Evolutionary conservation across 192 early-diverging fungal genomes (phyloP), one percentile per base, ranked within the genome.

Genomic region (Diversispora eburnea): DNA sequence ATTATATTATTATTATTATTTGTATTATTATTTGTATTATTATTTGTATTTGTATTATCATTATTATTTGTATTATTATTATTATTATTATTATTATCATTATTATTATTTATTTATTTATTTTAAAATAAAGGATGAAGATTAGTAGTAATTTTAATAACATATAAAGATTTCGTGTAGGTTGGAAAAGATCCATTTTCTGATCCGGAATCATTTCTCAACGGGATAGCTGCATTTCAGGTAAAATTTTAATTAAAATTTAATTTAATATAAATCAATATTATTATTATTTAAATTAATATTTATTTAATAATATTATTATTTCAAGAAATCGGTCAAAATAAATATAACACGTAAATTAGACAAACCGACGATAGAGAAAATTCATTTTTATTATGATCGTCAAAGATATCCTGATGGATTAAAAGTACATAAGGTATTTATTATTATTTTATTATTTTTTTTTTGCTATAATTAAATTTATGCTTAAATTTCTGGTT

Each of bases 111-210:
- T 33, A 33, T 33, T 33, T 1, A 1, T 33, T 33, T 33, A 33
- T 33, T 33, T 33, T 33, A 33, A 33, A 0, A 33, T 33, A 33
- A 33, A 33, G 25, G 25, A 33, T 33, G 25, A 33, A 33, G 25
- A 33, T 33, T 33, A 33, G 25, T 33, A 33, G 25, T 33, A 33
- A 33, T 33, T 33, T 33, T 33, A 33, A 33, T 33, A 15, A 61
- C 3, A 62, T 55, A 12, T 52, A 33, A 52, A 61, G 3, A 43
- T 66, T 13, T 62, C 47, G 54, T 41, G 58, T 20, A 83, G 79
- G 77, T 76, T n/a, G 54, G 77, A 15, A 84, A 84, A 66, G 82
- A 84, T 71, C 82, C 82, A 42, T 84, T 84, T 69, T 51, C 66
- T 33, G 82, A 84, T 42, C 64, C 64, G 3, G 77, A 79, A 25